Base-by-base conservation (phyloP, 2,329 filamentous ascomycete genomes). In the Cladosporium sphaerospermum region DNA sequence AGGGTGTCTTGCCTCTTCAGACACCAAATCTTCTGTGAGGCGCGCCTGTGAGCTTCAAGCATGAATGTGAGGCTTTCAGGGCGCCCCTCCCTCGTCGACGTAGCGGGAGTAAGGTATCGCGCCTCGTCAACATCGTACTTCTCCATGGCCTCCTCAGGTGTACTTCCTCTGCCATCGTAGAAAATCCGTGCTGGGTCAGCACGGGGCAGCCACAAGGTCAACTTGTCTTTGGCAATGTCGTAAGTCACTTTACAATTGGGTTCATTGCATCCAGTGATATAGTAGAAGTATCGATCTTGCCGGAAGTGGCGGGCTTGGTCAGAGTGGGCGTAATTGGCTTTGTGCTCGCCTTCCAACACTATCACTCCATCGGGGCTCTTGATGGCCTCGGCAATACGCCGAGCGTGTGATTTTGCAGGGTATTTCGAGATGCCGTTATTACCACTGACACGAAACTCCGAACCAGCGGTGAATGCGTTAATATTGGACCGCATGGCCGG, bases 161-260 rank as follows among this genome's bases (percentile, higher is more conserved):
- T 88, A 56, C 95, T 75, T 0, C 92, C 93, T 13, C 97, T 79
- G 10, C 93, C 93, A 28, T 86, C 88, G 92, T 92, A 99, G 66
- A 97, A 89, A 54, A 97, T 90, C 52, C 84, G 84, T 41, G 93
- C 88, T n/a, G 89, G 81, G 62, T 96, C 84, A 63, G 91, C 81
- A 13, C 90, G 88, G 2, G 93, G 92, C 62, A 99, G 92, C 74
- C 91, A 99, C 45, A 99, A 82, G 2, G 85, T 95, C 39, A 91
- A 81, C 62, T 83, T 82, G 59, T 83, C 79, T 45, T 81, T 78
- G 43, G 80, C 75, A 54, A 95, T 85, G 59, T 96, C 85, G 75
- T 96, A 96, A 53, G 85, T 80, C 56, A 89, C 80, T 67, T 85
- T 84, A 63, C 86, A 86, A 70, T 96, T 90, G 55, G 91, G 81